These are phyloP conservation scores for Petunia hybrid DNA, from an alignment of 305 asterid species.

Conservation along the genomic window DNA sequence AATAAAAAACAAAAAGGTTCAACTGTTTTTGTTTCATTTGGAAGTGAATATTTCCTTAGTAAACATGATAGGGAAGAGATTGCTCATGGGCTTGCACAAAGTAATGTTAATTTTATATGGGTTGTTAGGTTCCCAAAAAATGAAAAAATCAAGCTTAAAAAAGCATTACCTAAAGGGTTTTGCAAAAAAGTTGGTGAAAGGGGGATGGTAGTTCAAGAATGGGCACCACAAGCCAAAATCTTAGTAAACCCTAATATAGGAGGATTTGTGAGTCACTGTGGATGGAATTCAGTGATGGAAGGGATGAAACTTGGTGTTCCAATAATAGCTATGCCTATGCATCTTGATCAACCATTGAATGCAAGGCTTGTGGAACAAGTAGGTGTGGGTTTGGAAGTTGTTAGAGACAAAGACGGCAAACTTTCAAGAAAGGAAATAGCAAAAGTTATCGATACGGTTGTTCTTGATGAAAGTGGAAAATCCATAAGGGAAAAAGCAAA, in stretches of 20 bases:
- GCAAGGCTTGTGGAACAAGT: too few relatives aligned
- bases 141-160: not conserved
- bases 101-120: constrained; percentile 19
- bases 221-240: constrained; percentile 21
- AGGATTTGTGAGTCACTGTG: too few relatives aligned
- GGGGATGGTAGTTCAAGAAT: constrained; percentile 10
- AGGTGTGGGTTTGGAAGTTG: too few relatives aligned
- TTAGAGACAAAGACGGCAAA: not conserved
- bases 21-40: not conserved
- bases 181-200: not conserved
- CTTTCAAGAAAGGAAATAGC: not conserved
- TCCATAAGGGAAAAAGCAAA: not conserved
- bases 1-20: not conserved
- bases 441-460: not conserved
- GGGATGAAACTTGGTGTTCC: too few relatives aligned
- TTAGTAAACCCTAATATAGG: not conserved
- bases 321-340: too few relatives aligned
- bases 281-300: too few relatives aligned
- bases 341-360: too few relatives aligned
- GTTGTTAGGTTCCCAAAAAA: not conserved
- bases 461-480: not conserved
- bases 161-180: not conserved
- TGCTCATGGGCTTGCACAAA: not conserved
- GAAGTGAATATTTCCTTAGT: not conserved
- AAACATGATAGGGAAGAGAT: not conserved